Percentiles rank a stretch among this genome's conserved stretches.
Evolutionary conservation across 2,329 filamentous ascomycete species (phyloP).

Genomic region (Coleophoma cylindrospora): DNA sequence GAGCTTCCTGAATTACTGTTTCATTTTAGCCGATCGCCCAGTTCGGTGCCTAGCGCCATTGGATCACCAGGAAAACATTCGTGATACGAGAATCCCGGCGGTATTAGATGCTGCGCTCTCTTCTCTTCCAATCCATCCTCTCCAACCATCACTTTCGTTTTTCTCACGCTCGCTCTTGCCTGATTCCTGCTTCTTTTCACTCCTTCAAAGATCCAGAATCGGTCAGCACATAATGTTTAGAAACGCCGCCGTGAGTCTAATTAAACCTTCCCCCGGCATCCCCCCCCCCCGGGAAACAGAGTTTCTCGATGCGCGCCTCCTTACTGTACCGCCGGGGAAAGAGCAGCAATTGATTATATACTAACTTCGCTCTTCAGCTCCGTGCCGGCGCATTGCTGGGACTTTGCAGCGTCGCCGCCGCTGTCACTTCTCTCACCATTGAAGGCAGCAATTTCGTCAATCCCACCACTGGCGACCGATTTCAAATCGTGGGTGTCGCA

Average conservation of each 20-base stretch:
- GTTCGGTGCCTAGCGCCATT: too few species aligned
- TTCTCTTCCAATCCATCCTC: too few species aligned
- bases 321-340: too few species aligned
- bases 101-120: neutral
- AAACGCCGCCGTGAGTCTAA: neutral
- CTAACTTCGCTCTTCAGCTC: neutral
- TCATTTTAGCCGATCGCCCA: too few species aligned
- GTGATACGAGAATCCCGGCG: too few species aligned
- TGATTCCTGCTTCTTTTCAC: neutral
- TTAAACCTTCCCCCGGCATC: too few species aligned
- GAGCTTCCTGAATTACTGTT: too few species aligned
- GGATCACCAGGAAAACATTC: too few species aligned
- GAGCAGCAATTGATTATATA: neutral
- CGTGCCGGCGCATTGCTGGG: slow-evolving; percentile 15
- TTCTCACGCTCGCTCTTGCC: neutral
- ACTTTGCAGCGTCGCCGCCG: slow-evolving; percentile 36
- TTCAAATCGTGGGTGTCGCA: slow-evolving; percentile 63
- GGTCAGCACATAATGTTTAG: neutral
- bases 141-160: neutral
- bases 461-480: slow-evolving; percentile 50
- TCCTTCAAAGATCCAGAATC: neutral
- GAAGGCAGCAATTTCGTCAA: slow-evolving; percentile 56
- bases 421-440: slow-evolving; percentile 52
- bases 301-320: neutral
- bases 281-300: too few species aligned